phyloP scores from a whole-genome alignment of 2,329 filamentous ascomycete genomes.

The Clonostachys sp. region DNA sequence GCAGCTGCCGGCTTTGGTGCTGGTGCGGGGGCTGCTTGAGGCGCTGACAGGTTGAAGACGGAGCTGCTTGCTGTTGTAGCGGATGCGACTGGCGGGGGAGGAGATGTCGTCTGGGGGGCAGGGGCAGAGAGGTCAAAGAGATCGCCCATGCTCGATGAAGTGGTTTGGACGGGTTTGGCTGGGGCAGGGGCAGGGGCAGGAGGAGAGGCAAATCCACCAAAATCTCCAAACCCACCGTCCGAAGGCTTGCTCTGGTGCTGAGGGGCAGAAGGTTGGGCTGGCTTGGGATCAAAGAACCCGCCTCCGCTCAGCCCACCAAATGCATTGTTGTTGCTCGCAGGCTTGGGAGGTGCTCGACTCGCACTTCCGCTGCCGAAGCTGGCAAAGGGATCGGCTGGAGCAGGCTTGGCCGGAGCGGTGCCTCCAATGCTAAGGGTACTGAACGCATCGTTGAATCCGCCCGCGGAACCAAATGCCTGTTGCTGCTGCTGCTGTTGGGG shows the following conservation, averaged over 20 bases:
- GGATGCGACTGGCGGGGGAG: constrained; percentile 29
- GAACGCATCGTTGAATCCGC: constrained; percentile 76
- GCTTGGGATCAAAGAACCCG: constrained; percentile 76
- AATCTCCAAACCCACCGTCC: constrained; percentile 61
- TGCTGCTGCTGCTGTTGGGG: constrained; percentile 37
- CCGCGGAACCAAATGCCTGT: constrained; percentile 23
- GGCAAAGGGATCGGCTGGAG: constrained; percentile 52
- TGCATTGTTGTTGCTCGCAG: constrained; percentile 21
- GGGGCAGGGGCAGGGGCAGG: constrained; percentile 15
- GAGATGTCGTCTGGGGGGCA: constrained; percentile 37
- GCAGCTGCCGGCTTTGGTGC: constrained; percentile 34
- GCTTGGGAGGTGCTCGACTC: constrained; percentile 24
- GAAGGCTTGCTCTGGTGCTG: constrained; percentile 44
- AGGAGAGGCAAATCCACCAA: constrained; percentile 54
- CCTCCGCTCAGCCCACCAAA: constrained; percentile 63
- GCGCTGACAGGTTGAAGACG: constrained; percentile 75
- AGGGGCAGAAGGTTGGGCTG: constrained; percentile 47
- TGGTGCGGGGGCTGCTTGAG: constrained; percentile 28
- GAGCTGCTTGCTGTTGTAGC: constrained; percentile 45
- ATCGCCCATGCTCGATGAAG: constrained; percentile 65
- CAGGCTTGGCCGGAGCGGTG: constrained; percentile 34
- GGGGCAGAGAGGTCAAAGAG: constrained; percentile 73
- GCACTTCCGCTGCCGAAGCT: constrained; percentile 40
- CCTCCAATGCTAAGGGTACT: constrained; percentile 36
- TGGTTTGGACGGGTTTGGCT: constrained; percentile 33